phyloP scores from a whole-genome alignment of 129 eudicot genomes.

The Cynara cardunculus region DNA sequence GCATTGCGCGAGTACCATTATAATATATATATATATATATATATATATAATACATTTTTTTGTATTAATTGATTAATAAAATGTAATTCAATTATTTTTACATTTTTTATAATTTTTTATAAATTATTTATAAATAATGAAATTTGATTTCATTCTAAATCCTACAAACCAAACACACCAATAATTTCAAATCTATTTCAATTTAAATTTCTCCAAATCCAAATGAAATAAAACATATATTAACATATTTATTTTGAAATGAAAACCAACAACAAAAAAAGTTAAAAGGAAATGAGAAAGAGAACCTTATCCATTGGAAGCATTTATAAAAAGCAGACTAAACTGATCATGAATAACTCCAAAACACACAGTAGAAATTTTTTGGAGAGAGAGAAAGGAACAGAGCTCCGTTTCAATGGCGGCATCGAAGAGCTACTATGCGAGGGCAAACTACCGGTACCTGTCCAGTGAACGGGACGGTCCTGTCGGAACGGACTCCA shows the following conservation, averaged over 20 bases:
- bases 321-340: constrained; percentile 46
- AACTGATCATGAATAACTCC: constrained; percentile 11
- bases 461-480: constrained; percentile 21
- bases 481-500: constrained; percentile 24
- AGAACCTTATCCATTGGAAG: constrained; percentile 37
- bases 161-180: no score
- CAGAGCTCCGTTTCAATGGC: constrained; percentile 42
- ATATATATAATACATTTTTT: no score
- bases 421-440: constrained; percentile 57
- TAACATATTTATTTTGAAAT: not conserved
- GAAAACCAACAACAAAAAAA: not conserved
- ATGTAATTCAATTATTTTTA: no score
- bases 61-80: no score
- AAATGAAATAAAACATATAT: no score
- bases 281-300: not conserved
- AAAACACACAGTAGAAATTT: constrained; percentile 17
- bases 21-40: no score
- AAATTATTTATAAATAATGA: no score
- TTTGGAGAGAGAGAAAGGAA: not conserved
- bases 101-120: no score
- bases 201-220: no score
- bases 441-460: constrained; percentile 56
- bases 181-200: no score
- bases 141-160: no score
- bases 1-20: no score